A percentile compares a stretch with the other conserved stretches of the same genome.
phyloP scores from a whole-genome alignment of 352 stramenopile genomes.

The Phytophthora cryptogea region DNA sequence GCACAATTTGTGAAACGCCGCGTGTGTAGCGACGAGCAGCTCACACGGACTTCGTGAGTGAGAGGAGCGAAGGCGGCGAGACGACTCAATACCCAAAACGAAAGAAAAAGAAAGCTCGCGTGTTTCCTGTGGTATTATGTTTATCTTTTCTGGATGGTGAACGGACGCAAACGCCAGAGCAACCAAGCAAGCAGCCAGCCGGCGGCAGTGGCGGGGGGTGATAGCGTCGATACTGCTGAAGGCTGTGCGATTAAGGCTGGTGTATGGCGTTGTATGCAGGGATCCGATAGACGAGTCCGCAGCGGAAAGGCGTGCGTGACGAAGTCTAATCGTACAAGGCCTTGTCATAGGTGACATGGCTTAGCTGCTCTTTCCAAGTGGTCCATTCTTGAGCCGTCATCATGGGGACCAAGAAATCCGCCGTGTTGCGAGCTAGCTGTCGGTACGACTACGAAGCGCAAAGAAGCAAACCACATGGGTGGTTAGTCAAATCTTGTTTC shows the following conservation, averaged over 20 bases:
- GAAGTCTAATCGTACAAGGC: conserved; percentile 71
- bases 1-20: conserved; percentile 29
- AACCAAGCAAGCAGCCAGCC: conserved; percentile 11
- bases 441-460: conserved; percentile 60
- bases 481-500: conserved; percentile 5
- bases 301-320: not conserved
- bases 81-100: conserved; percentile 35
- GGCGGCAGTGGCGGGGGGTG: conserved; percentile 6
- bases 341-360: conserved; percentile 77
- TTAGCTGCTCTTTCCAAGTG: conserved; percentile 84
- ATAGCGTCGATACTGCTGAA: conserved; percentile 3
- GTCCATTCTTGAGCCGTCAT: conserved; percentile 84
- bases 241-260: conserved; percentile 10
- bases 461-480: conserved; percentile 11
- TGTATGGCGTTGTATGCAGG: conserved; percentile 12
- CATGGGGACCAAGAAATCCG: conserved; percentile 80
- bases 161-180: conserved; percentile 21
- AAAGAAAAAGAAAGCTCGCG: conserved; percentile 49
- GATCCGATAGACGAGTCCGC: conserved; percentile 1
- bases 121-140: conserved; percentile 46
- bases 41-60: conserved; percentile 31
- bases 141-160: conserved; percentile 37
- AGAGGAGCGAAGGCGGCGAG: conserved; percentile 17
- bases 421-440: conserved; percentile 74
- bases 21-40: conserved; percentile 26